Percentiles rank a stretch among this genome's conserved stretches.
Evolutionary conservation across 331 rosid genomes (phyloP).

Genomic region (Malus hybrid): DNA sequence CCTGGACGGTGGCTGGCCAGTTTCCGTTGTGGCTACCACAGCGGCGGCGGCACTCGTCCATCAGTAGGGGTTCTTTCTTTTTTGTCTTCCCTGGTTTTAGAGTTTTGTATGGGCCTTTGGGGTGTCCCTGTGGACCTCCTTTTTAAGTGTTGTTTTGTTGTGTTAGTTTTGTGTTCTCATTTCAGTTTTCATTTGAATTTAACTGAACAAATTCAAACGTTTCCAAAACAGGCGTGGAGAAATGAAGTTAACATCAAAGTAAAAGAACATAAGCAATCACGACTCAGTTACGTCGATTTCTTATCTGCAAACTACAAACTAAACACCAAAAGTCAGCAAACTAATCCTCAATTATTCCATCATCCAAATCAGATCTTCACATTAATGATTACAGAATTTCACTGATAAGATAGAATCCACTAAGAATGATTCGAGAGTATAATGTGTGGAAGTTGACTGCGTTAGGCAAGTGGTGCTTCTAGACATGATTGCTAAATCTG

Average conservation of each 20-base stretch:
- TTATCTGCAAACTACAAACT: constrained; percentile 4
- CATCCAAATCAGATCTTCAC: background rate
- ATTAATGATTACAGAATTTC: too few species aligned
- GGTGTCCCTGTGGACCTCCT: too few species aligned
- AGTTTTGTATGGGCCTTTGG: background rate
- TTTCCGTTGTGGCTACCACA: too few species aligned
- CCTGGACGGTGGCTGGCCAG: too few species aligned
- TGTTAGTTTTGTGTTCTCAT: background rate
- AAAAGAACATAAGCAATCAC: background rate
- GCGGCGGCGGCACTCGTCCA: too few species aligned
- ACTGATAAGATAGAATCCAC: constrained; percentile 15
- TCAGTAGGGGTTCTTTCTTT: too few species aligned
- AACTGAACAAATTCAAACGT: background rate
- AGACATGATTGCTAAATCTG: constrained; percentile 4
- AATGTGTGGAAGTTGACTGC: background rate
- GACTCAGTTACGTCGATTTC: background rate
- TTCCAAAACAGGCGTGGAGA: background rate
- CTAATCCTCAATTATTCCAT: background rate
- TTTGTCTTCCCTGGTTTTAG: too few species aligned
- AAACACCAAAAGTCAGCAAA: background rate
- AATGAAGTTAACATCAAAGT: background rate
- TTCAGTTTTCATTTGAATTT: background rate
- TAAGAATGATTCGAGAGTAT: constrained; percentile 4
- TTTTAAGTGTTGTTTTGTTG: too few species aligned
- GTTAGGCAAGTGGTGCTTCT: constrained; percentile 1